Conservation (phyloP, 352 stramenopile species). For the Pythium brassicae region DNA sequence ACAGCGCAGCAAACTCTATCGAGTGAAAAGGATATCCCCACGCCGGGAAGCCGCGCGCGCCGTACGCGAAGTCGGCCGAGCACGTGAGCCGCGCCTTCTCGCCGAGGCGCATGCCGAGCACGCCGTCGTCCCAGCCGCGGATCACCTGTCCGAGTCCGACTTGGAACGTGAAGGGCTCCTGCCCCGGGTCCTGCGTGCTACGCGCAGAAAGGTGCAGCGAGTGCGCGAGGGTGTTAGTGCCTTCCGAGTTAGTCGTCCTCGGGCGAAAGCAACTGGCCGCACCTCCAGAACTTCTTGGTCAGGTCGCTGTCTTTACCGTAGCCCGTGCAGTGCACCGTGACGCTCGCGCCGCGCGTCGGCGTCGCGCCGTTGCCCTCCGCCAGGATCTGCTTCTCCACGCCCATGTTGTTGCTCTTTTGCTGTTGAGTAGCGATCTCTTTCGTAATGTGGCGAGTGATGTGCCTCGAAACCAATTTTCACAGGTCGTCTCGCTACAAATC, state of each 20-base stretch:
- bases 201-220: not conserved
- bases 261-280: not conserved
- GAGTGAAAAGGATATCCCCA: constrained; percentile 86
- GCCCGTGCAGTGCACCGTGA: constrained; percentile 83
- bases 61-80: constrained; percentile 95
- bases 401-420: constrained; percentile 27
- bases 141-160: constrained; percentile 93
- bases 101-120: constrained; percentile 82
- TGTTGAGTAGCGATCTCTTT: not conserved
- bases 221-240: not conserved
- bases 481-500: constrained; percentile 3
- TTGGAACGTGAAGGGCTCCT: constrained; percentile 91
- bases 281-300: constrained; percentile 92
- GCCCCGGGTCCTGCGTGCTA: constrained; percentile 92
- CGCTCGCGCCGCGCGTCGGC: constrained; percentile 51
- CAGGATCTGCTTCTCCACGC: constrained; percentile 61
- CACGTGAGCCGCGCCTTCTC: constrained; percentile 91
- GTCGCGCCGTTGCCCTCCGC: constrained; percentile 46
- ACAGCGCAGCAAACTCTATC: not conserved
- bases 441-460: not conserved
- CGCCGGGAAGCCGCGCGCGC: constrained; percentile 85
- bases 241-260: no score
- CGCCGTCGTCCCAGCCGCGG: constrained; percentile 94
- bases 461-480: no score
- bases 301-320: constrained; percentile 73